Conservation (phyloP, 805 yeast genomes). For the Candida michaelii region DNA sequence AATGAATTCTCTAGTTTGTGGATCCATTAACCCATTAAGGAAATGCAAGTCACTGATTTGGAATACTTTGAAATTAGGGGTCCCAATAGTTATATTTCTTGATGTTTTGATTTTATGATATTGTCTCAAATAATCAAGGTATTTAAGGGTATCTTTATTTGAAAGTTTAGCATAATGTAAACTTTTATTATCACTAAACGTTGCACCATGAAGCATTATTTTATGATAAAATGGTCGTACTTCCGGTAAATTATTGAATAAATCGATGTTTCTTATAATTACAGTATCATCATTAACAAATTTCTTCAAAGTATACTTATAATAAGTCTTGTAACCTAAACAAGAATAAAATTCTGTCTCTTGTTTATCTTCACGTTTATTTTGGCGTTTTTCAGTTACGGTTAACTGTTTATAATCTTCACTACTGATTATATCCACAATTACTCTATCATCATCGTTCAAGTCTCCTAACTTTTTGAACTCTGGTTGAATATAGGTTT, state of each 20-base stretch:
- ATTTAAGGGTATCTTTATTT: background rate
- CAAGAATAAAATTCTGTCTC: background rate
- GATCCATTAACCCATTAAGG: conserved; percentile 20
- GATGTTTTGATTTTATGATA: conserved; percentile 3
- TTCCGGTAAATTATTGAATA: conserved; percentile 5
- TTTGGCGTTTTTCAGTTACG: background rate
- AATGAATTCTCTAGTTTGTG: conserved; percentile 31
- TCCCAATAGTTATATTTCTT: background rate
- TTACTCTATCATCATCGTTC: conserved; percentile 3
- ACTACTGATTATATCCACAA: background rate
- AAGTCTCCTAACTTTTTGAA: conserved; percentile 1
- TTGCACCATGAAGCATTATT: background rate
- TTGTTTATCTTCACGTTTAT: background rate
- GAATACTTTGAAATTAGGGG: conserved; percentile 28
- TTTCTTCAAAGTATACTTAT: conserved; percentile 5
- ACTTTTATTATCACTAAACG: background rate
- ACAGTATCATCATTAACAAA: conserved; percentile 4
- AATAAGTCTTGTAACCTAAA: conserved; percentile 5
- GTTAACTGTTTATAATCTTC: conserved; percentile 1
- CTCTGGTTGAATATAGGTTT: background rate
- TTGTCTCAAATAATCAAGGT: conserved; percentile 1
- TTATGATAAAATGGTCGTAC: conserved; percentile 6
- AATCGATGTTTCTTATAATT: conserved; percentile 10
- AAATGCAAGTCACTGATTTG: conserved; percentile 43
- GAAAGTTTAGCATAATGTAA: conserved; percentile 9